phyloP scores from a whole-genome alignment of 2,329 filamentous ascomycete genomes.

The Diaporthe ilicicola region DNA sequence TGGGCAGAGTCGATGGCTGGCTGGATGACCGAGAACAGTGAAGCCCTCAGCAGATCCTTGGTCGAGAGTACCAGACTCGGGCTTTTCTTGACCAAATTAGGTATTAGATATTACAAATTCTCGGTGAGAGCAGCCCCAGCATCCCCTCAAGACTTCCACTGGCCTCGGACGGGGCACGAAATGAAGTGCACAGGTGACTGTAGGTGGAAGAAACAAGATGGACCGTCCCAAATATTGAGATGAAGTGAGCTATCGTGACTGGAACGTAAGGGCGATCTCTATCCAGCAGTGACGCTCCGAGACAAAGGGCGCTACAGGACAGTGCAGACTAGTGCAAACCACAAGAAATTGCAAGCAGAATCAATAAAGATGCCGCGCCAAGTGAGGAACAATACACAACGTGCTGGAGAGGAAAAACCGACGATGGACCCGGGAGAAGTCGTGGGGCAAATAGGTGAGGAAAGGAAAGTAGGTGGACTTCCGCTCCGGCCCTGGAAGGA shows the following conservation, averaged over 20 bases:
- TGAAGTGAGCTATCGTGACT: conserved; percentile 27
- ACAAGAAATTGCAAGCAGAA: conserved; percentile 23
- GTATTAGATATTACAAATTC: conserved; percentile 42
- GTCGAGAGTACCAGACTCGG: conserved; percentile 39
- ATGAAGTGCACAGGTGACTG: not conserved
- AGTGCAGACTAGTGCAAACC: conserved; percentile 21
- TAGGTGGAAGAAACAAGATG: not conserved
- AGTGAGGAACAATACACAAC: conserved; percentile 5
- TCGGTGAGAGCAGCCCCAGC: conserved; percentile 32
- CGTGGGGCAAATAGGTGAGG: not conserved
- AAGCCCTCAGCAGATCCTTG: conserved; percentile 26
- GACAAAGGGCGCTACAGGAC: conserved; percentile 29
- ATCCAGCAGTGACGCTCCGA: conserved; percentile 21
- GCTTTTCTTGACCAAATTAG: conserved; percentile 36
- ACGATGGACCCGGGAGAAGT: not conserved
- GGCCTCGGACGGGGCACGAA: too few relatives aligned
- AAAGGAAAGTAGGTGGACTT: not conserved
- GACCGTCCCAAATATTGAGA: conserved; percentile 7
- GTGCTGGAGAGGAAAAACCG: not conserved
- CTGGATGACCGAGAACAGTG: conserved; percentile 20
- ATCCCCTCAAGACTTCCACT: not conserved
- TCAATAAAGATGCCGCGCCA: conserved; percentile 18
- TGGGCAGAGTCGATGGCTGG: conserved; percentile 30
- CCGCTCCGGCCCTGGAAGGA: not conserved
- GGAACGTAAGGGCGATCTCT: conserved; percentile 28